Percentiles rank a stretch among this genome's conserved stretches.
These are phyloP conservation scores for Nannochloropsis oceanica DNA, from an alignment of 108 stramenopile species.

Conservation along the genomic window DNA sequence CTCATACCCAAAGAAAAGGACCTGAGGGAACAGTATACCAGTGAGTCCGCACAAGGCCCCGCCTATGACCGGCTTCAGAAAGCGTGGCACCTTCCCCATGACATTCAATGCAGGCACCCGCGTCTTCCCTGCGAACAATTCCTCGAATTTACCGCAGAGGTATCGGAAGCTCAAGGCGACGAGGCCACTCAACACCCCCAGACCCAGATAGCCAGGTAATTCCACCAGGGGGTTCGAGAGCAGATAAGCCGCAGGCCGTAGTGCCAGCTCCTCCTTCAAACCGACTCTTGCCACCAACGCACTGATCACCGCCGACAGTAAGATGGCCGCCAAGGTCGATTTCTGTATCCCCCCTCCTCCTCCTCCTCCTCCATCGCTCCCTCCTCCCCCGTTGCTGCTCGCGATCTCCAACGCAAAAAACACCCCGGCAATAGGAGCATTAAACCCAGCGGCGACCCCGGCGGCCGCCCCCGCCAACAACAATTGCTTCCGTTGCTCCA, in stretches of 20 bases:
- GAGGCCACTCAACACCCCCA: conserved; percentile 54
- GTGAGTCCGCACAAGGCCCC: conserved; percentile 56
- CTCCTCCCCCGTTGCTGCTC: conserved; percentile 24
- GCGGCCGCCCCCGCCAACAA: conserved; percentile 71
- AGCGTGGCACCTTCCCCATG: conserved; percentile 8
- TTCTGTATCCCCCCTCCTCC: background rate
- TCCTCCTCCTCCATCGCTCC: background rate
- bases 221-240: conserved; percentile 48
- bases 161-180: conserved; percentile 25
- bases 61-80: conserved; percentile 48
- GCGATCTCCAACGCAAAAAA: conserved; percentile 74
- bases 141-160: conserved; percentile 4
- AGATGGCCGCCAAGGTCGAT: background rate
- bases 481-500: conserved; percentile 34
- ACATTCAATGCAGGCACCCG: background rate
- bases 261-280: conserved; percentile 55
- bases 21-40: conserved; percentile 59
- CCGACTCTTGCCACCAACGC: conserved; percentile 54
- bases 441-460: conserved; percentile 78
- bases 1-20: conserved; percentile 80
- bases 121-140: conserved; percentile 3
- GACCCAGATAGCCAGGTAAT: conserved; percentile 61
- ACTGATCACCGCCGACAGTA: conserved; percentile 50
- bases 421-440: conserved; percentile 77
- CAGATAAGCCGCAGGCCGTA: conserved; percentile 29